Conservation (phyloP, 2,329 filamentous ascomycete species). For the Drechslera avenae region DNA sequence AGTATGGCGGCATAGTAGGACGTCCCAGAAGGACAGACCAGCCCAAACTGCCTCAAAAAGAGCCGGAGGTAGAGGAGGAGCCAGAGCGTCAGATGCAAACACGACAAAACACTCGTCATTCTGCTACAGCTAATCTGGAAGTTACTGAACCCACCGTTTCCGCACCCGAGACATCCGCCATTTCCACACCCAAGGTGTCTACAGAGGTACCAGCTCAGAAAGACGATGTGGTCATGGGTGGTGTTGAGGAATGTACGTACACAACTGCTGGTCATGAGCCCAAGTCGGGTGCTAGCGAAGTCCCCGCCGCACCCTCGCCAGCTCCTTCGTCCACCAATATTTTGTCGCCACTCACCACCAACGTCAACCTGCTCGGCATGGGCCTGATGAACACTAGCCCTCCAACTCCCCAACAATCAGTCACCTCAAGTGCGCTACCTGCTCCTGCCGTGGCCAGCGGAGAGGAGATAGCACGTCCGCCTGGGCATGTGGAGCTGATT, state of each 20-base stretch:
- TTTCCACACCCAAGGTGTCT: neutral
- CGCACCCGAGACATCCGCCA: neutral
- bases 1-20: slow-evolving; percentile 20
- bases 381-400: neutral
- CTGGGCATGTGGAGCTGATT: slow-evolving; percentile 8
- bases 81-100: slow-evolving; percentile 12
- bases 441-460: neutral
- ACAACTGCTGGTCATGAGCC: neutral
- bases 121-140: slow-evolving; percentile 1
- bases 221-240: neutral
- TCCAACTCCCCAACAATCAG: neutral
- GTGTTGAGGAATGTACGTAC: neutral
- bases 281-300: neutral
- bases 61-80: neutral
- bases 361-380: neutral
- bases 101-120: slow-evolving; percentile 21
- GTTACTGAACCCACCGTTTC: neutral
- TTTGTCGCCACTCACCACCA: no score
- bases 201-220: no score
- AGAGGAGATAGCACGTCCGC: neutral
- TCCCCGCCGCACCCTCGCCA: neutral
- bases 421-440: neutral
- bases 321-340: neutral
- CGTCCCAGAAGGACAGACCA: slow-evolving; percentile 21
- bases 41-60: neutral